Evolutionary conservation across 768 basidiomycete species (phyloP).

Genomic region (Nidularia pulvinata): DNA sequence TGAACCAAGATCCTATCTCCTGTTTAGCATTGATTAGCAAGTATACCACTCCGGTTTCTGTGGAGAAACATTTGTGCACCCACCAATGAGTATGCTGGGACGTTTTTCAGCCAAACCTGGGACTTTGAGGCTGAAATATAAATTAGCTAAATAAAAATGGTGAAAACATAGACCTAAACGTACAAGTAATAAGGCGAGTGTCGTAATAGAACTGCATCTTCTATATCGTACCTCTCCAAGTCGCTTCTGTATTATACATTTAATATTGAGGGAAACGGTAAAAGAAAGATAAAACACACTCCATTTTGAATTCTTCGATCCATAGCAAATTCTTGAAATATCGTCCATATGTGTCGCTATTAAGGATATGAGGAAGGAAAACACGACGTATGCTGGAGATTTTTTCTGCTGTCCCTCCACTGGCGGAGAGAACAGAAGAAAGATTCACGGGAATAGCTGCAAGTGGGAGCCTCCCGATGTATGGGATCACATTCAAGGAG

Average conservation of each 20-base stretch:
- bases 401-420: slow-evolving; percentile 22
- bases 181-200: slow-evolving; percentile 37
- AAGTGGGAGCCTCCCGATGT: slow-evolving; percentile 33
- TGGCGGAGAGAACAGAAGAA: slow-evolving; percentile 20
- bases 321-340: slow-evolving; percentile 54
- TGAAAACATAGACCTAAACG: slow-evolving; percentile 5
- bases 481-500: slow-evolving; percentile 37
- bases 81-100: slow-evolving; percentile 56
- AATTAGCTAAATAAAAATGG: not conserved
- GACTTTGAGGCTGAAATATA: slow-evolving; percentile 14
- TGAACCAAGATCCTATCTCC: slow-evolving; percentile 59
- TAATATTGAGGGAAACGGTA: not conserved
- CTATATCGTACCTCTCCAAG: slow-evolving; percentile 33
- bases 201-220: slow-evolving; percentile 22
- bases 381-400: slow-evolving; percentile 23
- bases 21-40: slow-evolving; percentile 7
- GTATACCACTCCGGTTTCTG: not conserved
- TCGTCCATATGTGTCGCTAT: slow-evolving; percentile 35
- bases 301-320: slow-evolving; percentile 49
- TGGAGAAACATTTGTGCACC: slow-evolving; percentile 9
- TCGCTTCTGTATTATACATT: slow-evolving; percentile 28
- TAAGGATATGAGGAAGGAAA: slow-evolving; percentile 38
- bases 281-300: slow-evolving; percentile 22
- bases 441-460: slow-evolving; percentile 37
- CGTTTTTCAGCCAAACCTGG: slow-evolving; percentile 59